Evolutionary conservation across 1,284 basidiomycete genomes (phyloP), one percentile per base, ranked within the genome.

Genomic region (Laetiporus sulphureus): DNA sequence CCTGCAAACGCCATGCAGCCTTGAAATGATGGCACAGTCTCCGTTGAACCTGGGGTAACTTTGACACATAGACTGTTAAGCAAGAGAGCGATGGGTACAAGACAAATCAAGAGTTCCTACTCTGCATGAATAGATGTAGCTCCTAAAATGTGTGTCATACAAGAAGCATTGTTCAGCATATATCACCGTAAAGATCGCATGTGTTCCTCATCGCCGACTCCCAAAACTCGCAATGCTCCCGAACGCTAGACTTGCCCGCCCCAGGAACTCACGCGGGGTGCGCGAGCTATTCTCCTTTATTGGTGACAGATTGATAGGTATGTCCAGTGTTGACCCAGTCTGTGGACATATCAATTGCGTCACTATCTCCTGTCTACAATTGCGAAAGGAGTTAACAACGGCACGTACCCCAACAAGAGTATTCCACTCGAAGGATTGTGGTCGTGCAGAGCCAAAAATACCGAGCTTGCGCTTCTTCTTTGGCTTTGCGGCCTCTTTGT

Each of bases 401-500:
- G 33, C 24, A 42, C 56, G 27, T 53, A 74, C 72, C 59, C 64
- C 57, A 36, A 57, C 50, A 39, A 65, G 32, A 23, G 55, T 36
- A 33, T 61, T 57, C 67, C 69, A 72, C 36, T 65, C 56, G 44
- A 75, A 69, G 12, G 66, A 59, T n/a, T 56, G 42, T 1, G 68
- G 56, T 44, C 68, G 65, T 39, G 66, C 57, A 29, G 59, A 48
- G 4, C 63, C 61, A 52, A 79, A 79, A 19, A 82, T 51, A 46
- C 74, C 77, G 47, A 83, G 73, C 59, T 74, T 79, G 51, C 75
- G 68, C 48, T 73, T 77, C 60, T 76, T 82, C 63, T 77, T 83
- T 62, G 62, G 67, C 16, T 40, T 54, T 6, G 45, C 44, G 20
- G 54, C 59, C 7, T 48, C 50, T 5, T 62, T 59, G 5, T 48